Percentiles rank a stretch among this genome's conserved stretches.
phyloP scores from a whole-genome alignment of 768 basidiomycete genomes.

The Tricholomella constricta region DNA sequence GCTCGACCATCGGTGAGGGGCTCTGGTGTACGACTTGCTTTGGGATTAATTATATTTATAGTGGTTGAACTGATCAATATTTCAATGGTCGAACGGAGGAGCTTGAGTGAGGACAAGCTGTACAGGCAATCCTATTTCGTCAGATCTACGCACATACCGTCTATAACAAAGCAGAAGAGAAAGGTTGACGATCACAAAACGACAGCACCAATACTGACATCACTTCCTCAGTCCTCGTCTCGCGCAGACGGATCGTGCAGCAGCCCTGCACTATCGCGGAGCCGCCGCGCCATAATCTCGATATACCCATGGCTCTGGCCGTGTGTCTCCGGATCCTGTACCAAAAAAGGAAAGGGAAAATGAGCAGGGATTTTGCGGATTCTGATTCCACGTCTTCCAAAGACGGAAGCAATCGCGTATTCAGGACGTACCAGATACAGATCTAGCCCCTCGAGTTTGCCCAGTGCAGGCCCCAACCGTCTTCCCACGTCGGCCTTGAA shows the following conservation, averaged over 20 bases:
- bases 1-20: no score
- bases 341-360: neutral
- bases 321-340: slow-evolving; percentile 45
- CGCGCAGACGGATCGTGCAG: slow-evolving; percentile 18
- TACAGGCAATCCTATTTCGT: no score
- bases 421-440: slow-evolving; percentile 36
- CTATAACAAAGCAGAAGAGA: no score
- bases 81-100: neutral
- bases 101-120: no score
- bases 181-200: no score
- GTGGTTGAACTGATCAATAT: neutral
- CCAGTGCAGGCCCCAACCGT: slow-evolving; percentile 56
- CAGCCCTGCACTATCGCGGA: slow-evolving; percentile 65
- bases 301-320: slow-evolving; percentile 72
- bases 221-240: slow-evolving; percentile 4
- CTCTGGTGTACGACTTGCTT: neutral
- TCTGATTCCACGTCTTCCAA: no score
- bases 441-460: slow-evolving; percentile 54
- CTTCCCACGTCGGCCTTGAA: slow-evolving; percentile 60
- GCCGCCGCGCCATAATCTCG: slow-evolving; percentile 71
- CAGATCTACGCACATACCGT: no score
- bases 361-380: neutral
- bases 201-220: neutral
- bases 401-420: neutral
- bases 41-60: slow-evolving; percentile 1